Evolutionary conservation across 371 early-diverging fungal species (phyloP).

Genomic region (Mucor racemosus): DNA sequence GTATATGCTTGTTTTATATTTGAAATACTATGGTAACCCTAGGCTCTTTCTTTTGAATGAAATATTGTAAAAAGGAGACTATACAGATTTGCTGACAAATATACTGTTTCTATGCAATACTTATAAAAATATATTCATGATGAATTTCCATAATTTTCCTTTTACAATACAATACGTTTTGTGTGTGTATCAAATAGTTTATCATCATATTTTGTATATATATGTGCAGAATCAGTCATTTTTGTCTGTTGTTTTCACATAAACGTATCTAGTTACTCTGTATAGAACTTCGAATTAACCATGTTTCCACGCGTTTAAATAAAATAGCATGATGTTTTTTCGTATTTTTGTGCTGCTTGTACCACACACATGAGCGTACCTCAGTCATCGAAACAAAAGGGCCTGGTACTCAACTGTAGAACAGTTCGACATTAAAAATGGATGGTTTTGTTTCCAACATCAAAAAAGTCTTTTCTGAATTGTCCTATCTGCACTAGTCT

Average conservation of each 20-base stretch:
- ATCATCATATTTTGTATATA: too few species aligned
- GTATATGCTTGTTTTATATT: neutral
- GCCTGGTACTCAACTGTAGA: neutral
- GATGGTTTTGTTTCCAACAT: neutral
- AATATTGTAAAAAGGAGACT: neutral
- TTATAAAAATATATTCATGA: too few species aligned
- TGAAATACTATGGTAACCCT: neutral
- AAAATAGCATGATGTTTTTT: neutral
- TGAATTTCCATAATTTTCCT: too few species aligned
- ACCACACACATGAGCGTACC: slow-evolving; percentile 2
- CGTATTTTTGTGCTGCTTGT: neutral
- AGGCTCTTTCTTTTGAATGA: neutral
- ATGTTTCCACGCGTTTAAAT: too few species aligned
- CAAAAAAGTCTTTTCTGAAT: neutral
- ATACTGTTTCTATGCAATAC: too few species aligned
- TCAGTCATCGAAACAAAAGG: neutral
- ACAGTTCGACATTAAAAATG: neutral
- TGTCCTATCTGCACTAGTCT: neutral
- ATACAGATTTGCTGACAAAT: neutral
- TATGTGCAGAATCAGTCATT: too few species aligned
- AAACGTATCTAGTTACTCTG: too few species aligned
- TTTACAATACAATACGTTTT: too few species aligned
- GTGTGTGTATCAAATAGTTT: too few species aligned
- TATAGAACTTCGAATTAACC: too few species aligned
- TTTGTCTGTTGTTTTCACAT: too few species aligned